A percentile compares a stretch with the other conserved stretches of the same genome.
Evolutionary conservation across 768 basidiomycete genomes (phyloP).

Genomic region (Agaricus subrufescens): DNA sequence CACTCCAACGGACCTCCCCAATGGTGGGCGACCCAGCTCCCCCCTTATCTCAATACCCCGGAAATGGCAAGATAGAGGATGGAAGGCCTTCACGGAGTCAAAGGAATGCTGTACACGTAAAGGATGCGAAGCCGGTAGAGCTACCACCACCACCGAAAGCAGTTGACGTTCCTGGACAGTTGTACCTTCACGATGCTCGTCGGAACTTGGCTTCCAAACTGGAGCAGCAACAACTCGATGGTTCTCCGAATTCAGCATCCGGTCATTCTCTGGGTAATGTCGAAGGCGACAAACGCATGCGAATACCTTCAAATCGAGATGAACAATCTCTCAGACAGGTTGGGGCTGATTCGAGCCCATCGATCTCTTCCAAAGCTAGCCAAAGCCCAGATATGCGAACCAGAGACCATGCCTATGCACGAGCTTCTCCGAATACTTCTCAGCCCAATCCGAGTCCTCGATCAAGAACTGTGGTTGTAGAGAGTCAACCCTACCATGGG

Average conservation of each 20-base stretch:
- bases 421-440: neutral
- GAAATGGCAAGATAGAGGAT: neutral
- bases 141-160: neutral
- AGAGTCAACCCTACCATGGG: neutral
- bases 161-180: conserved; percentile 1
- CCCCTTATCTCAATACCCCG: conserved; percentile 5
- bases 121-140: conserved; percentile 6
- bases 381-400: neutral
- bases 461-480: neutral
- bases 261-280: no score
- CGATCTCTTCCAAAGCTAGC: neutral
- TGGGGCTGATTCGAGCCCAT: conserved; percentile 3
- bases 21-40: neutral
- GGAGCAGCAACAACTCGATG: neutral
- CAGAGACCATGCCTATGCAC: neutral
- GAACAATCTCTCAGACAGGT: neutral
- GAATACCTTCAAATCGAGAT: conserved; percentile 1
- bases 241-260: neutral
- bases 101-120: neutral
- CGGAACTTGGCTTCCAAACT: conserved; percentile 1
- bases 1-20: neutral
- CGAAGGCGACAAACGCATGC: neutral
- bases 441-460: conserved; percentile 7
- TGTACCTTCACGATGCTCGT: conserved; percentile 4
- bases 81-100: neutral